phyloP scores from a whole-genome alignment of 1,139 yeast species.

The Blastobotrys arbuscula region DNA sequence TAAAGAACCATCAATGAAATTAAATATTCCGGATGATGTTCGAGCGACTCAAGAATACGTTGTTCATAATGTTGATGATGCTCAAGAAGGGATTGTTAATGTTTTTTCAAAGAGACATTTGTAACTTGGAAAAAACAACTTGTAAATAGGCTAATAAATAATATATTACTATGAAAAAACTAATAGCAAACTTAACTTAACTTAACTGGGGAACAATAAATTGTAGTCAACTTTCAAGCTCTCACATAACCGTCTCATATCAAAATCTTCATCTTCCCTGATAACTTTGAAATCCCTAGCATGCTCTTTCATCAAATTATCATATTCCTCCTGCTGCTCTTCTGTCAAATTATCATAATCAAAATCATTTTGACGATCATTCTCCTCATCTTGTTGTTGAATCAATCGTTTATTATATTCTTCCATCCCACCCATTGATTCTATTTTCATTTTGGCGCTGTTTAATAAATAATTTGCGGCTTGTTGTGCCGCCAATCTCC shows the following conservation, averaged over 20 bases:
- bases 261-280: slow-evolving; percentile 32
- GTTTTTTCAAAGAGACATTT: not conserved
- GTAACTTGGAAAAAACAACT: not conserved
- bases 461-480: slow-evolving; percentile 42
- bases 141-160: slow-evolving; percentile 1
- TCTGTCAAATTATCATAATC: slow-evolving; percentile 35
- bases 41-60: not conserved
- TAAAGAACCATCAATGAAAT: not conserved
- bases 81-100: not conserved
- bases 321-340: slow-evolving; percentile 27
- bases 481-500: slow-evolving; percentile 42
- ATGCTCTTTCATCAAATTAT: slow-evolving; percentile 22
- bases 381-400: slow-evolving; percentile 20
- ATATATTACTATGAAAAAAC: not conserved
- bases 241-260: slow-evolving; percentile 41
- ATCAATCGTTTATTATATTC: slow-evolving; percentile 38
- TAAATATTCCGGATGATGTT: not conserved
- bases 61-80: slow-evolving; percentile 4
- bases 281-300: slow-evolving; percentile 21
- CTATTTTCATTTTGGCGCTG: slow-evolving; percentile 39
- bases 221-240: slow-evolving; percentile 39
- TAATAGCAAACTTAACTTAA: not conserved
- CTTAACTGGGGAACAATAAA: slow-evolving; percentile 33
- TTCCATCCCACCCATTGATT: slow-evolving; percentile 43
- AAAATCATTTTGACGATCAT: slow-evolving; percentile 16